A percentile compares a stretch with the other conserved stretches of the same genome.
Evolutionary conservation across 805 yeast species (phyloP).

Genomic region (Candida tammaniensis): DNA sequence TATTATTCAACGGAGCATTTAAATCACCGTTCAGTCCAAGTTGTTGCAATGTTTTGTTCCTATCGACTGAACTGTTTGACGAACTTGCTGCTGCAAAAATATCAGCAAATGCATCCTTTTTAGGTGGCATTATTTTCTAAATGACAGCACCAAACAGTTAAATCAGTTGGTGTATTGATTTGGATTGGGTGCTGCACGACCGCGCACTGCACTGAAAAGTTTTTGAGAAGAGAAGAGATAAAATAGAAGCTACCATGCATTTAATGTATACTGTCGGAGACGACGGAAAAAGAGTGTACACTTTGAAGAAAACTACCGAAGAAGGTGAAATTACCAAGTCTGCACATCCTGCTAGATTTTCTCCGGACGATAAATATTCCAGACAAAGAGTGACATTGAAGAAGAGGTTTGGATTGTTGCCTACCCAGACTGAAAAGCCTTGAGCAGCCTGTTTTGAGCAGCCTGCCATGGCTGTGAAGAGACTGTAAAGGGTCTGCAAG

Average conservation of each 20-base stretch:
- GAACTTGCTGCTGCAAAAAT: conserved; percentile 32
- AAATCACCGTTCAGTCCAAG: too few species aligned
- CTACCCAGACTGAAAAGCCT: conserved; percentile 55
- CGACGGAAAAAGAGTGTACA: conserved; percentile 95
- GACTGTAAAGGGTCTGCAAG: not conserved
- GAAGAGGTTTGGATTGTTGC: conserved; percentile 87
- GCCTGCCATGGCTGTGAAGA: conserved; percentile 6
- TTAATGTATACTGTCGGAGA: conserved; percentile 95
- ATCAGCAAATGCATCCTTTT: conserved; percentile 46
- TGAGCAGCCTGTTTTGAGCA: too few species aligned
- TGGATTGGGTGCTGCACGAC: too few species aligned
- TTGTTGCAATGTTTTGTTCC: conserved; percentile 4
- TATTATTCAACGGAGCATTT: conserved; percentile 1
- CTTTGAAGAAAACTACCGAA: conserved; percentile 77
- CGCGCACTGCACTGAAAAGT: conserved; percentile 2
- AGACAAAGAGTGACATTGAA: conserved; percentile 98
- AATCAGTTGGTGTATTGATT: too few species aligned
- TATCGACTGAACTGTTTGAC: conserved; percentile 4
- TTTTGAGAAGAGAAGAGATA: conserved; percentile 3
- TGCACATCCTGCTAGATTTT: conserved; percentile 99
- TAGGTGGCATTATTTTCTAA: conserved; percentile 32
- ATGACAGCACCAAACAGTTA: not conserved
- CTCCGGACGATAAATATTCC: conserved; percentile 99
- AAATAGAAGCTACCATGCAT: too few species aligned
- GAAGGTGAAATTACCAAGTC: conserved; percentile 95